phyloP scores from a whole-genome alignment of 306 rosid species.

The Sicyos edulis region DNA sequence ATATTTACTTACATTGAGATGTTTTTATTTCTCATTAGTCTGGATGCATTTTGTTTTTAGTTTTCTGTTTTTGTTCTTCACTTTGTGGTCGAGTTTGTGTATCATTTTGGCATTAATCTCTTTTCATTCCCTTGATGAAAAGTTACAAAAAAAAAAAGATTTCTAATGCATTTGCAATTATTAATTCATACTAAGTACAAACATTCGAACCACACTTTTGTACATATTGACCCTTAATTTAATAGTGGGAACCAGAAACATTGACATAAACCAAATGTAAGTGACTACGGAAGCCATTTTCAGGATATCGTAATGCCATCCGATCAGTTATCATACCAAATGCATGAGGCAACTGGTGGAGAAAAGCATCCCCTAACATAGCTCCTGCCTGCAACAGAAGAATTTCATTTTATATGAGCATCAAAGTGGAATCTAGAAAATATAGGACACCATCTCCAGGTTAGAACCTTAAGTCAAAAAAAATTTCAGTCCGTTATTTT shows the following conservation, averaged over 20 bases:
- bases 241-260: background rate
- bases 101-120: too few species aligned
- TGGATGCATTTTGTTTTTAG: too few species aligned
- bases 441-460: background rate
- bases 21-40: too few species aligned
- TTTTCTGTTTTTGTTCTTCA: too few species aligned
- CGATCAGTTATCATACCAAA: slow-evolving; percentile 54
- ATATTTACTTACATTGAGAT: too few species aligned
- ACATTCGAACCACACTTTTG: background rate
- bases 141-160: background rate
- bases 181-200: background rate
- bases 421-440: slow-evolving; percentile 5
- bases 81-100: too few species aligned
- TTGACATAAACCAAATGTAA: background rate
- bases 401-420: background rate
- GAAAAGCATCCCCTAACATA: slow-evolving; percentile 97
- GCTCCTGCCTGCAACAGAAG: slow-evolving; percentile 79
- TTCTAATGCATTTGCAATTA: background rate
- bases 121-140: background rate
- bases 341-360: slow-evolving; percentile 97
- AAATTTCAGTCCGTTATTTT: background rate
- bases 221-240: background rate
- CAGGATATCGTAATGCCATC: slow-evolving; percentile 5
- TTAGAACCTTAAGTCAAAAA: background rate
- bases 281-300: slow-evolving; percentile 2